Evolutionary conservation across 208 protist genomes (phyloP).

Genomic region (Porcisia deanei): DNA sequence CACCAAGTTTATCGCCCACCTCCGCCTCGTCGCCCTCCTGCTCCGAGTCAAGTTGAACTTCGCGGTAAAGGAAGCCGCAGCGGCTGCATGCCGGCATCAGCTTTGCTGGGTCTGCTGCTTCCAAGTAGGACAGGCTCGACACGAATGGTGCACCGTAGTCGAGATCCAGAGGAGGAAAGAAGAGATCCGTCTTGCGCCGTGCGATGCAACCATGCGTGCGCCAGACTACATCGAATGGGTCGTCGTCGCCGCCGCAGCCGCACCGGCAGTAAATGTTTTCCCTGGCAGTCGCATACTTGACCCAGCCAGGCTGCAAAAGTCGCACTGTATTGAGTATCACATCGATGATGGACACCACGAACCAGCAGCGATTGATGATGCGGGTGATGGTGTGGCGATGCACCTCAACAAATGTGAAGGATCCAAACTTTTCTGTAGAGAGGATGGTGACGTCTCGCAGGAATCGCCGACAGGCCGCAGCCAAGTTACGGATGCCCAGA

Average conservation of each 20-base stretch:
- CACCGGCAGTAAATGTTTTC: constrained; percentile 66
- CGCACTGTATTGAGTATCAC: constrained; percentile 78
- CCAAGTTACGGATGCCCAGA: constrained; percentile 68
- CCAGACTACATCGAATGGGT: constrained; percentile 40
- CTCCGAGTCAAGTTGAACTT: constrained; percentile 15
- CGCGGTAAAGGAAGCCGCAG: constrained; percentile 77
- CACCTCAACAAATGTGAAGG: constrained; percentile 49
- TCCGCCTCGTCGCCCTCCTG: constrained; percentile 1
- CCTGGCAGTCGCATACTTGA: constrained; percentile 65
- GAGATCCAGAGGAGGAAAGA: constrained; percentile 75
- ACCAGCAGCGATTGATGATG: constrained; percentile 68
- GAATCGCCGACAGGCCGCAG: constrained; percentile 66
- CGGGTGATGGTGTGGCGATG: constrained; percentile 56
- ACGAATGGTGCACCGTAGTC: constrained; percentile 82
- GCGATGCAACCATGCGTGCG: constrained; percentile 57
- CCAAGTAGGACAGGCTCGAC: constrained; percentile 72
- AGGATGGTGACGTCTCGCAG: constrained; percentile 73
- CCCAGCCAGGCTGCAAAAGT: constrained; percentile 66
- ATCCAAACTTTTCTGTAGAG: constrained; percentile 67
- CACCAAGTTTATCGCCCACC: not conserved
- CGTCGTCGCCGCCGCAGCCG: constrained; percentile 45
- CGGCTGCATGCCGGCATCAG: constrained; percentile 66
- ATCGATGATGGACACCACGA: constrained; percentile 72
- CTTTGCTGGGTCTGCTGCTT: constrained; percentile 70
- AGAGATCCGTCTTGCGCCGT: constrained; percentile 61